Evolutionary conservation across 805 yeast species (phyloP).

Genomic region (Scheffersomyces ergatensis): DNA sequence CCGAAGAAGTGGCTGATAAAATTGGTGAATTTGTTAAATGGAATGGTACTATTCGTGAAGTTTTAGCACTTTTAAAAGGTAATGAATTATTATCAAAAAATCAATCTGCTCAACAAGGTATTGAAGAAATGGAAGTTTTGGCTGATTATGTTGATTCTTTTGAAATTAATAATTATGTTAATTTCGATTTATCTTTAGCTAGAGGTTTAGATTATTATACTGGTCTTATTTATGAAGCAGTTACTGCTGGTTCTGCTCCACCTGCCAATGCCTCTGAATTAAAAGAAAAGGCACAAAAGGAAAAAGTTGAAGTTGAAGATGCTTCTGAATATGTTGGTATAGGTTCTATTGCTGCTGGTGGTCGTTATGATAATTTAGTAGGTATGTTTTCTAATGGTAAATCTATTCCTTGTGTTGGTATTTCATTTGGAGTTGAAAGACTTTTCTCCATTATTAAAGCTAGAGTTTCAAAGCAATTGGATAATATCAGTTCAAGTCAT

Average conservation of each 20-base stretch:
- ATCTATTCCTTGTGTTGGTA: constrained; percentile 95
- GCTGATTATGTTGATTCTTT: constrained; percentile 82
- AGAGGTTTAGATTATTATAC: constrained; percentile 98
- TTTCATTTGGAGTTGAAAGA: constrained; percentile 96
- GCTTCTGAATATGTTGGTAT: constrained; percentile 97
- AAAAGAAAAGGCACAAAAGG: constrained; percentile 43
- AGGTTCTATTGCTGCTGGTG: constrained; percentile 98
- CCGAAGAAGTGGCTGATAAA: constrained; percentile 87
- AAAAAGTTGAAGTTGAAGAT: constrained; percentile 67
- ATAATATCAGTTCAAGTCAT: constrained; percentile 72
- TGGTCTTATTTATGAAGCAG: constrained; percentile 95
- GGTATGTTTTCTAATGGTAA: constrained; percentile 95
- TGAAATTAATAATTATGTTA: constrained; percentile 61
- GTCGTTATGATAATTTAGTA: constrained; percentile 93
- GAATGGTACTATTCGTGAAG: constrained; percentile 70
- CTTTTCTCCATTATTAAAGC: constrained; percentile 85
- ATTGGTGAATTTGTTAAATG: constrained; percentile 90
- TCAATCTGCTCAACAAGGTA: constrained; percentile 75
- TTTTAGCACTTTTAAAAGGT: constrained; percentile 50
- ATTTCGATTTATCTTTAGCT: constrained; percentile 92
- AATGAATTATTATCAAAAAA: constrained; percentile 62
- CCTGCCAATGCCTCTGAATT: constrained; percentile 75
- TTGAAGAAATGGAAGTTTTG: constrained; percentile 73
- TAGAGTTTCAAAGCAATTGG: constrained; percentile 57
- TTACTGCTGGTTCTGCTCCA: constrained; percentile 94